phyloP scores from a whole-genome alignment of 768 basidiomycete genomes.

The Glaciozyma antarctica region DNA sequence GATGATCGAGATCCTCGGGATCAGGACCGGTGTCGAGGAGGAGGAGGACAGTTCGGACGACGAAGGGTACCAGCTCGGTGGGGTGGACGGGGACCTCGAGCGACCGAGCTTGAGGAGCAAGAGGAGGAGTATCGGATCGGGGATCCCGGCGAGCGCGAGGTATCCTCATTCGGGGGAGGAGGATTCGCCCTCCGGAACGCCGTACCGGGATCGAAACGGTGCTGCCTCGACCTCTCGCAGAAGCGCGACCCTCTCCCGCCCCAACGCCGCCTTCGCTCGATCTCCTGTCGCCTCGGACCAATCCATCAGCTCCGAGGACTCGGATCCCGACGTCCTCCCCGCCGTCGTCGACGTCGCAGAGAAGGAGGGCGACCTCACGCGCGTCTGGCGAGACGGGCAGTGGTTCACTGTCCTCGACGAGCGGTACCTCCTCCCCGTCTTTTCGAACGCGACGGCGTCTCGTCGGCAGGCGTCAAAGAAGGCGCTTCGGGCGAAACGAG shows the following conservation, averaged over 20 bases:
- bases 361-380: slow-evolving; percentile 33
- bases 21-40: slow-evolving; percentile 88
- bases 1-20: slow-evolving; percentile 96
- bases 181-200: not conserved
- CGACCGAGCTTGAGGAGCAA: slow-evolving; percentile 4
- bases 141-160: not conserved
- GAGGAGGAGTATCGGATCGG: slow-evolving; percentile 8
- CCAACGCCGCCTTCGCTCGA: not conserved
- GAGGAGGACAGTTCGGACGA: slow-evolving; percentile 55
- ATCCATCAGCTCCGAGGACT: slow-evolving; percentile 25
- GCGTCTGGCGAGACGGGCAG: slow-evolving; percentile 56
- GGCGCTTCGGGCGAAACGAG: slow-evolving; percentile 1
- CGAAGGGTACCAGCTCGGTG: slow-evolving; percentile 25
- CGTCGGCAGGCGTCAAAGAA: slow-evolving; percentile 22
- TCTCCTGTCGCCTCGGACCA: not conserved
- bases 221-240: slow-evolving; percentile 2
- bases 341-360: slow-evolving; percentile 5
- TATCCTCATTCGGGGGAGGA: not conserved
- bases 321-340: slow-evolving; percentile 34
- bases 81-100: slow-evolving; percentile 13
- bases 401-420: slow-evolving; percentile 97
- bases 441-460: slow-evolving; percentile 30
- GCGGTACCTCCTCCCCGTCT: slow-evolving; percentile 64
- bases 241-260: not conserved
- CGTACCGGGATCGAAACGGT: slow-evolving; percentile 4